Evolutionary conservation across 139 green algal genomes (phyloP).

Genomic region (Tetraselmis striata): DNA sequence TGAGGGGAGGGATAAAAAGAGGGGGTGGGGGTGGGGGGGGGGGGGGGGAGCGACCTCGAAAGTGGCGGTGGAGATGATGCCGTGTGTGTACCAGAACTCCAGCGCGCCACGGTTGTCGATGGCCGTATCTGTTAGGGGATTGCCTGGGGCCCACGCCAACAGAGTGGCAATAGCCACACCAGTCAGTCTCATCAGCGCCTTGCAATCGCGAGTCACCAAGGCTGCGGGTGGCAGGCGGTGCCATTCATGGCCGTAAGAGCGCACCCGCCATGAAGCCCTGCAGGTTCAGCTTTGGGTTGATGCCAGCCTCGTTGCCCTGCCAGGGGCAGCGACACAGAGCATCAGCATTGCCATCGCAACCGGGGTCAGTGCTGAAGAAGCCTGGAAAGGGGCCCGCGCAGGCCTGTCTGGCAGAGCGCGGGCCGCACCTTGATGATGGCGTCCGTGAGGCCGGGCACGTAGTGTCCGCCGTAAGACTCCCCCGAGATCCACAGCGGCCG

Average conservation of each 20-base stretch:
- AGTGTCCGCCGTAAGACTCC: conserved; percentile 59
- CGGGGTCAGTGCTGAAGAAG: no score
- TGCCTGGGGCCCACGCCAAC: no score
- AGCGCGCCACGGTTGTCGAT: conserved; percentile 71
- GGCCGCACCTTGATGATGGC: conserved; percentile 47
- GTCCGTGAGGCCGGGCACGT: conserved; percentile 56
- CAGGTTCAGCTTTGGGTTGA: conserved; percentile 42
- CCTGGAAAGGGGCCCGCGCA: no score
- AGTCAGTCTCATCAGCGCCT: no score
- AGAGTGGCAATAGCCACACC: no score
- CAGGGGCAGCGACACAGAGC: no score
- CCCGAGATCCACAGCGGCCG: conserved; percentile 52
- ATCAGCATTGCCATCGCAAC: no score
- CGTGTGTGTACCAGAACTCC: conserved; percentile 70
- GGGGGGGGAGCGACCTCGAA: not conserved
- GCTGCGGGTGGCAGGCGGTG: no score
- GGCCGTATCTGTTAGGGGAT: conserved; percentile 69
- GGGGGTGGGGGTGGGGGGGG: not conserved
- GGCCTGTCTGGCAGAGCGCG: no score
- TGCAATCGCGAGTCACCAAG: no score
- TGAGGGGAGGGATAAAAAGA: no score
- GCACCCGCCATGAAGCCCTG: conserved; percentile 67
- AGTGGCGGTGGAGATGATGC: conserved; percentile 43
- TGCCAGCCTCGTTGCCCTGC: conserved; percentile 24
- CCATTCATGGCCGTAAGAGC: no score